Conservation (phyloP, 179 eudicot species). For the Heliamphora pulchella region DNA sequence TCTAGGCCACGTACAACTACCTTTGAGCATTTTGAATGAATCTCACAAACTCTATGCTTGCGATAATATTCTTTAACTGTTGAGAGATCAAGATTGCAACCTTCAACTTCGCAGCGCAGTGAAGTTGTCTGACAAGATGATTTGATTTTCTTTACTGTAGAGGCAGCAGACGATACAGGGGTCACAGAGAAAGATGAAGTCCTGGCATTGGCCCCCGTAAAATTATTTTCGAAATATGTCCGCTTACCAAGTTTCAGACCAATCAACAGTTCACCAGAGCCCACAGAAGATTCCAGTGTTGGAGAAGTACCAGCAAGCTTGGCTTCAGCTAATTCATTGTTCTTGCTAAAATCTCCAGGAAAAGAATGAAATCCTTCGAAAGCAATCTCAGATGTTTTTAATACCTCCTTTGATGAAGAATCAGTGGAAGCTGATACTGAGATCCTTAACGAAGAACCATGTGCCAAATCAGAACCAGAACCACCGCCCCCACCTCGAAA, state of each 20-base stretch:
- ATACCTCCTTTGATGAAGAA: slow-evolving; percentile 42
- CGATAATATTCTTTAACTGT: slow-evolving; percentile 86
- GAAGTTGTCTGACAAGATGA: slow-evolving; percentile 32
- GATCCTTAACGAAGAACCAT: slow-evolving; percentile 68
- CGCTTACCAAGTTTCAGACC: slow-evolving; percentile 72
- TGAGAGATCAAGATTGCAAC: slow-evolving; percentile 81
- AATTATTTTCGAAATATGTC: slow-evolving; percentile 61
- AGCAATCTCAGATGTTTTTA: no score
- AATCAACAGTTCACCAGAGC: slow-evolving; percentile 62
- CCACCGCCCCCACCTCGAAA: slow-evolving; percentile 44
- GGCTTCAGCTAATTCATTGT: slow-evolving; percentile 28
- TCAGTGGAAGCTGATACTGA: slow-evolving; percentile 71
- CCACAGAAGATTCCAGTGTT: slow-evolving; percentile 38
- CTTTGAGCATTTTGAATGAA: slow-evolving; percentile 68
- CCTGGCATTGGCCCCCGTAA: slow-evolving; percentile 32
- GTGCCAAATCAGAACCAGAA: slow-evolving; percentile 53
- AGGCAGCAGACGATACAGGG: slow-evolving; percentile 33
- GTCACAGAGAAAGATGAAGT: slow-evolving; percentile 23
- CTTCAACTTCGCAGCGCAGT: slow-evolving; percentile 80
- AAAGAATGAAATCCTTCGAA: slow-evolving; percentile 23
- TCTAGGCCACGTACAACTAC: slow-evolving; percentile 75
- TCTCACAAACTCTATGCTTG: slow-evolving; percentile 88
- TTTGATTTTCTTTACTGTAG: slow-evolving; percentile 47
- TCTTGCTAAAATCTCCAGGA: slow-evolving; percentile 34
- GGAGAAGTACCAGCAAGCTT: slow-evolving; percentile 38